Evolutionary conservation across 441 rosid genomes (phyloP), one percentile per base, ranked within the genome.

Genomic region (Bruguiera hainesii): DNA sequence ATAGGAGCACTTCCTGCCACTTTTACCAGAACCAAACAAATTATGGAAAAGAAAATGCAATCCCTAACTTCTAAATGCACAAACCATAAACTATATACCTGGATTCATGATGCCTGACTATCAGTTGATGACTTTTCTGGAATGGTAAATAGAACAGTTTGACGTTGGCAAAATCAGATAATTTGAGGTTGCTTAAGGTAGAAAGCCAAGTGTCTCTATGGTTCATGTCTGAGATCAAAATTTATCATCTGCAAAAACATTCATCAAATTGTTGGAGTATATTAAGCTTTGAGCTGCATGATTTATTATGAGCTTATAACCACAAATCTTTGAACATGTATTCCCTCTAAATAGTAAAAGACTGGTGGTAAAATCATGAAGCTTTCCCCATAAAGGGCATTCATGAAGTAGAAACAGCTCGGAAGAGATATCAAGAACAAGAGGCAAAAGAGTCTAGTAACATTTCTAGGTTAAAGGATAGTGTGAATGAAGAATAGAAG

Each of bases 41-140:
- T 37, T 51, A 31, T 59, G 55, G 58, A 10, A 10, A 37, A 37
- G 39, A 20, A 52, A 42, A 25, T 19, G 26, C 26, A 61, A 25
- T 31, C 26, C 8, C 4, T 3, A 10, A 16, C 6, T 39, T 18
- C 13, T 25, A 49, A 33, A 21, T 56, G 56, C 35, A 68, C 8
- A 42, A 56, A 61, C 26, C 4, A 11, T 37, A 35, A 64, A 65
- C 42, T 56, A 56, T 55, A 21, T 78, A 89, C 97, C 89, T 83
- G 81, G 61, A 33, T 71, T 60, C 73, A 62, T 61, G 86, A 80
- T 75, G 75, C 75, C 82, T 69, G 80, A 61, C 71, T 80, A 62
- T 75, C 63, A 53, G 75, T 76, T 59, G 75, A 68, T 63, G 73
- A 61, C 33, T 74, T 75, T 70, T 48, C 85, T 82, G 3, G 15